Evolutionary conservation across 2,329 filamentous ascomycete species (phyloP), one percentile per base, ranked within the genome.

Genomic region (Cladosporium velox): DNA sequence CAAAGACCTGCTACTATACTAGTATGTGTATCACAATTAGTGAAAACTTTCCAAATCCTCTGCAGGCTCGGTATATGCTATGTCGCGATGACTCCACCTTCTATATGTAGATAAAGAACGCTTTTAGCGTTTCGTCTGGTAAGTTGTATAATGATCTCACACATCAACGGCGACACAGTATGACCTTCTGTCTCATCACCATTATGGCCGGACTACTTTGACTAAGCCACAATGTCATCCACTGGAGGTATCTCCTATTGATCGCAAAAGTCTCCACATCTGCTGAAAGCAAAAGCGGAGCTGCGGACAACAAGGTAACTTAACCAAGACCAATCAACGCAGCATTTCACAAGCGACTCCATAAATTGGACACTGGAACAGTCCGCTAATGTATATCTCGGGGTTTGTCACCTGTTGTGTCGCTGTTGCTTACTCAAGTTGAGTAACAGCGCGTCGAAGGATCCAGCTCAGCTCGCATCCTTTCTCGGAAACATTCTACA

Each of bases 1-100:
- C 57, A 32, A 34, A 32, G n/a, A 12, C 7, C 32, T 51, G 59
- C 49, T 34, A 55, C 26, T 55, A 63, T 49, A 63, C 54, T 55
- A 54, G 47, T 49, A 55, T 35, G 32, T 63, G 60, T 63, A 63
- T 63, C 49, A 55, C 59, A 62, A 62, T 26, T 14, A 62, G 52
- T 55, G 1, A 30, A 18, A 55, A 21, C 30, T n/a, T 55, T n/a
- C 14, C 52, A 55, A 55, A 12, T 10, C 3, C 2, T 44, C 7
- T 6, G 5, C 18, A 10, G 3, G 1, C 2, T 21, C 18, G 18
- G 6, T 44, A 3, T 21, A 1, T 44, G 3, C 18, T 18, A 21
- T 21, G 41, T 44, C 41, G 7, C 41, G 10, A 44, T 21, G 41
- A 44, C 41, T 21, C 5, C 7, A 21, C 4, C 28, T 30, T 30